Evolutionary conservation across 208 protist genomes (phyloP).

Genomic region (Wallacemonas sp.): DNA sequence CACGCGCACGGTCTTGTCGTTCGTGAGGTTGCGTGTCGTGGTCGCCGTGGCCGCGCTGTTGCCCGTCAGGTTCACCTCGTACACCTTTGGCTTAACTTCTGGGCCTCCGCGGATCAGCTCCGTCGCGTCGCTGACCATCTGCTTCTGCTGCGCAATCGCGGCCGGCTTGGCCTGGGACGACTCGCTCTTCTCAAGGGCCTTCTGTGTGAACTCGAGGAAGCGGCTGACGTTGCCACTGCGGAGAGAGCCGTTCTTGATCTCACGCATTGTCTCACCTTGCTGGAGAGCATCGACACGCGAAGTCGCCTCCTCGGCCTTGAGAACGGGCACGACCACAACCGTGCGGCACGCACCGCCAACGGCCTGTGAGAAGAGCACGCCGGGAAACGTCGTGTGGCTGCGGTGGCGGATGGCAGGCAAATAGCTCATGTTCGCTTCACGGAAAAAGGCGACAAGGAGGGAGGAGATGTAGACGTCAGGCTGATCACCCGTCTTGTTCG

Average conservation of each 20-base stretch:
- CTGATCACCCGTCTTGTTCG: background rate
- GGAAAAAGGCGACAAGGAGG: slow-evolving; percentile 30
- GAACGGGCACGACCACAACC: slow-evolving; percentile 36
- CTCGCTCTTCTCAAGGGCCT: slow-evolving; percentile 8
- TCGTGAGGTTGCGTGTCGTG: background rate
- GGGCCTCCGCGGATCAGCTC: slow-evolving; percentile 15
- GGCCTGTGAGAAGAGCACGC: slow-evolving; percentile 45
- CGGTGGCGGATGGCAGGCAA: slow-evolving; percentile 25
- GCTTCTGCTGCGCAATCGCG: slow-evolving; percentile 16
- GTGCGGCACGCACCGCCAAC: slow-evolving; percentile 58
- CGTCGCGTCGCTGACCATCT: slow-evolving; percentile 36
- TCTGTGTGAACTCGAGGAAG: slow-evolving; percentile 35
- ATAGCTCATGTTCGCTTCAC: slow-evolving; percentile 26
- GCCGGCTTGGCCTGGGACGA: background rate
- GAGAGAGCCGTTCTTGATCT: slow-evolving; percentile 31
- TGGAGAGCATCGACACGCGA: slow-evolving; percentile 5
- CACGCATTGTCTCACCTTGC: slow-evolving; percentile 21
- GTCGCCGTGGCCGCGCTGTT: background rate
- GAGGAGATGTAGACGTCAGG: slow-evolving; percentile 44
- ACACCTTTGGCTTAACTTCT: slow-evolving; percentile 12
- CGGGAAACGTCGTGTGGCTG: slow-evolving; percentile 13
- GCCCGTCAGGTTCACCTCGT: slow-evolving; percentile 1
- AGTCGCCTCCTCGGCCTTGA: slow-evolving; percentile 8
- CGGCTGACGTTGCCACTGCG: slow-evolving; percentile 36
- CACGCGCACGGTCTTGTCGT: slow-evolving; percentile 8